Percentiles rank a stretch among this genome's conserved stretches.
Evolutionary conservation across 495 filamentous ascomycete species (phyloP).

Genomic region (Staphylotrichum longicolle): DNA sequence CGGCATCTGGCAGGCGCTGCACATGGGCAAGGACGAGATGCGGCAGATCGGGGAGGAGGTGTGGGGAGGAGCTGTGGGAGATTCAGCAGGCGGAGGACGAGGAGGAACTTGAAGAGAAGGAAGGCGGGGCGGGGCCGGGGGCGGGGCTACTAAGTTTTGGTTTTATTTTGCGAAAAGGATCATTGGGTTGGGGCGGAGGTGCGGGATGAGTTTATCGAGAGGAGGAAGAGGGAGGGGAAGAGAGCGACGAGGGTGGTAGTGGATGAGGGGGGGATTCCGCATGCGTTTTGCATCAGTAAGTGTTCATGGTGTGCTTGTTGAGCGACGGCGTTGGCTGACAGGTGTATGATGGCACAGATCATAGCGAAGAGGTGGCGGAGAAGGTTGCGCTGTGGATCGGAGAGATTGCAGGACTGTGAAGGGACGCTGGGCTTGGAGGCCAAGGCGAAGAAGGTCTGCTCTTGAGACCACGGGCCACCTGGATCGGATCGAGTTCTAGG

Average conservation of each 20-base stretch:
- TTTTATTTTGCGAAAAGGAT: constrained; percentile 80
- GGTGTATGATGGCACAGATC: constrained; percentile 38
- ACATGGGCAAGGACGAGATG: constrained; percentile 67
- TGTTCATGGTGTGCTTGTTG: constrained; percentile 17
- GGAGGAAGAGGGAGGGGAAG: constrained; percentile 39
- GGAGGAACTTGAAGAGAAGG: constrained; percentile 20
- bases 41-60: constrained; percentile 66
- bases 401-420: constrained; percentile 44
- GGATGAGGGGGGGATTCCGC: constrained; percentile 69
- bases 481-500: too few species aligned
- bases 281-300: constrained; percentile 80
- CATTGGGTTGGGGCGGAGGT: constrained; percentile 79
- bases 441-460: background rate
- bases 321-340: background rate
- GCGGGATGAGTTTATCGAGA: constrained; percentile 68
- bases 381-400: constrained; percentile 62
- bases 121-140: constrained; percentile 23
- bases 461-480: too few species aligned
- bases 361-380: constrained; percentile 63
- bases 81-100: constrained; percentile 40
- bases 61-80: constrained; percentile 73
- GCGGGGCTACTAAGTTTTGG: constrained; percentile 49
- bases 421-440: background rate
- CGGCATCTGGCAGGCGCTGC: constrained; percentile 70
- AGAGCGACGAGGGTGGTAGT: constrained; percentile 55